phyloP scores from a whole-genome alignment of 2,329 filamentous ascomycete species.

The Venturia effusa region DNA sequence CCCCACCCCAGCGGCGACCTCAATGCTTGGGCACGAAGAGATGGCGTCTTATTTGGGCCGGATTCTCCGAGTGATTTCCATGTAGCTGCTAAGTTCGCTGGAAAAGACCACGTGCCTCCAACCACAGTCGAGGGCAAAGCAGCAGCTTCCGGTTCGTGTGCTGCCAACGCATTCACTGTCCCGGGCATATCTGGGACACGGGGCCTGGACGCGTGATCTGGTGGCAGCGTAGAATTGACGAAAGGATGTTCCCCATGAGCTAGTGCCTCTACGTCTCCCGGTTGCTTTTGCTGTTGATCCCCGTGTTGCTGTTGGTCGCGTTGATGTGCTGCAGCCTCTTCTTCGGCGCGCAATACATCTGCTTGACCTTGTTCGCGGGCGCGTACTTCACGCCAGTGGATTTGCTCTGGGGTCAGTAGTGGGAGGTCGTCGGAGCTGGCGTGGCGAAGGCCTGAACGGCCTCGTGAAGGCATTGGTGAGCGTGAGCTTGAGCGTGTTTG shows the following conservation, averaged over 20 bases:
- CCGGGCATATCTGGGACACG: not conserved
- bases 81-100: not conserved
- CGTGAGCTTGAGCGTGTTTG: not conserved
- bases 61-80: not conserved
- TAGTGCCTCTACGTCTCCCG: not conserved
- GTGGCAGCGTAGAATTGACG: not conserved
- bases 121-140: no score
- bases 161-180: not conserved
- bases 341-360: not conserved
- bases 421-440: not conserved
- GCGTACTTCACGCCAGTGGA: slow-evolving; percentile 3
- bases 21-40: not conserved
- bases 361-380: slow-evolving; percentile 1
- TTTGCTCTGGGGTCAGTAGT: not conserved
- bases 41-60: not conserved
- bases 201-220: not conserved
- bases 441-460: not conserved
- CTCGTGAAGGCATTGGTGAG: not conserved
- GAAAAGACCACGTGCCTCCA: not conserved
- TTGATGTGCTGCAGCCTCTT: not conserved
- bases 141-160: no score
- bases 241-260: not conserved
- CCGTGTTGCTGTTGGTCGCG: not conserved
- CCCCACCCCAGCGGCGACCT: not conserved
- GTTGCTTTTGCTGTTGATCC: not conserved